Base-by-base conservation (phyloP, 768 basidiomycete species). In the Stropharia rugosoannulata region DNA sequence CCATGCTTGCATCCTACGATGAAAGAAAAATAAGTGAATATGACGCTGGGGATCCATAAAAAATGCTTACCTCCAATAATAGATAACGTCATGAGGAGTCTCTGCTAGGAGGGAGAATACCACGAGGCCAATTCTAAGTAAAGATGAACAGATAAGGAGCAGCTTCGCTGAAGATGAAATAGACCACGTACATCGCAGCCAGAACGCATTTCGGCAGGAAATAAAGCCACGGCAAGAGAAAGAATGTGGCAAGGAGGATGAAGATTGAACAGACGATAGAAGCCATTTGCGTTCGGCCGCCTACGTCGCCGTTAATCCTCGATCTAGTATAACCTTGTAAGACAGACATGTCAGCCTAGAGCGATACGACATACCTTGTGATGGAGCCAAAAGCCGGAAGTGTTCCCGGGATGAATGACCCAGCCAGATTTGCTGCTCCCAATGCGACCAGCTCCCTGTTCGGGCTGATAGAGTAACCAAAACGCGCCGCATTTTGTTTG, bases 381-480 rank as follows among this genome's bases (percentile, higher is more conserved):
- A 98, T 93, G 4, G 92, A 93, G 2, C 96, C 97, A 66, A 87
- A 97, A 0, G 93, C 93, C 4, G 95, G 95, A 1, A 98, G 77
- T 0, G 91, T 90, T 1, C 97, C 96, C 3, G 92, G 89, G 51
- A 98, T 74, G 63, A 95, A 88, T 0, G 91, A 88, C 1, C 78
- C 87, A 3, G 74, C 80, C 36, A 96, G 75, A 67, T 97, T 97
- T 11, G 86, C 84, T 10, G 89, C 85, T 42, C 93, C 94, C 15
- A 99, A 76, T 1, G 97, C 97, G 22, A 98, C 95, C 1, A 98
- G 79, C 66, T 99, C 97, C 27, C 97, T 87, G 67, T 98, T 99
- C 0, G 95, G 93, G 59, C 86, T 90, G 59, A 98, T 90, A 0
- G 90, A 82, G 68, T 98, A 88, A 2, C 92, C 90, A 65, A 88